Evolutionary conservation across 2,329 filamentous ascomycete species (phyloP).

Genomic region (Calcarisporium arbuscula): DNA sequence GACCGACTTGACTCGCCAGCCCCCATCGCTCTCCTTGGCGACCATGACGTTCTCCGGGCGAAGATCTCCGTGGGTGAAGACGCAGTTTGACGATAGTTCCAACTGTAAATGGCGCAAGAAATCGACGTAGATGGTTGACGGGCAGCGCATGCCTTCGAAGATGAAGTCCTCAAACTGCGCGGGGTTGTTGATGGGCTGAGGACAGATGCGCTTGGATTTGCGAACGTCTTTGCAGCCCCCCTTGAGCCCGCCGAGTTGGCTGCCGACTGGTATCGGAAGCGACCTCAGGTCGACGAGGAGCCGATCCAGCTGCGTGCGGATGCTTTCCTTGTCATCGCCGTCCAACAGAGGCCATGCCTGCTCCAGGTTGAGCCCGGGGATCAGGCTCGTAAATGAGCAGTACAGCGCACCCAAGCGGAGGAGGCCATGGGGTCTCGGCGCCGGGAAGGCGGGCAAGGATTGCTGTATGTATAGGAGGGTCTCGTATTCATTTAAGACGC

Average conservation of each 20-base stretch:
- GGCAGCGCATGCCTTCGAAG: conserved; percentile 6
- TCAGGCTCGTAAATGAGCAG: too few species aligned
- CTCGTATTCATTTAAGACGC: conserved; percentile 3
- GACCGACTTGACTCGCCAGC: conserved; percentile 8
- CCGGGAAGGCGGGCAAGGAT: conserved; percentile 6
- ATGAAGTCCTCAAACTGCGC: conserved; percentile 8
- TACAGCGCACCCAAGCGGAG: too few species aligned
- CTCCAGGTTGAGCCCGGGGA: too few species aligned
- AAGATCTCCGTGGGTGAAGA: conserved; percentile 11
- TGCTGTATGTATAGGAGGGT: conserved; percentile 7
- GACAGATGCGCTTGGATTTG: conserved; percentile 1
- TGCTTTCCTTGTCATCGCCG: conserved; percentile 7
- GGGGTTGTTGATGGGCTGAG: conserved; percentile 2
- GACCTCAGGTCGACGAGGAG: conserved; percentile 10
- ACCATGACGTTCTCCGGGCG: conserved; percentile 6
- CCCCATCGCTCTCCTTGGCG: too few species aligned
- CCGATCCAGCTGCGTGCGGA: conserved; percentile 8
- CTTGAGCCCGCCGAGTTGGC: conserved; percentile 6
- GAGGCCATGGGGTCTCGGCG: conserved; percentile 7
- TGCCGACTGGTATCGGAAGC: conserved; percentile 5
- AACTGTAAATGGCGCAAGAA: conserved; percentile 8
- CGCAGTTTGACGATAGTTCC: conserved; percentile 2
- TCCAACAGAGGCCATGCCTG: too few species aligned
- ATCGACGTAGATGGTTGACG: conserved; percentile 5
- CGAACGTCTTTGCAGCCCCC: conserved; percentile 8